Evolutionary conservation across 2,329 filamentous ascomycete species (phyloP).

Genomic region (Seiridium cupressi): DNA sequence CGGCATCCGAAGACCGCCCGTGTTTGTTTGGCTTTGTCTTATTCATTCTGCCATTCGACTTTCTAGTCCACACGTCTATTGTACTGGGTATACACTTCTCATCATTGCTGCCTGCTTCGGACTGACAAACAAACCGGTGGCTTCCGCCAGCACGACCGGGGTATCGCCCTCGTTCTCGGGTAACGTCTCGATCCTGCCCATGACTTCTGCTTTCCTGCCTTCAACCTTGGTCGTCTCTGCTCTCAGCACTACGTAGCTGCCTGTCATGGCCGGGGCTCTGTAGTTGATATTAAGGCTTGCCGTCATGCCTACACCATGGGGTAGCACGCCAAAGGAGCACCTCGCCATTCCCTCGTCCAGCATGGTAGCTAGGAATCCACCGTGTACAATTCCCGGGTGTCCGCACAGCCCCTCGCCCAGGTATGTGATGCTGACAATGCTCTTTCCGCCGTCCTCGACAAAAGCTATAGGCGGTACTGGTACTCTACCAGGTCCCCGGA

Average conservation of each 20-base stretch:
- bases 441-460: conserved; percentile 67
- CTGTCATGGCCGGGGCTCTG: conserved; percentile 73
- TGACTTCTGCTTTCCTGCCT: conserved; percentile 92
- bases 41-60: too few relatives aligned
- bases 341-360: conserved; percentile 86
- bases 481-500: conserved; percentile 73
- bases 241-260: conserved; percentile 72
- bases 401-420: conserved; percentile 80
- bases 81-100: conserved; percentile 31
- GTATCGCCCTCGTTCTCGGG: conserved; percentile 55
- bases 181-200: conserved; percentile 80
- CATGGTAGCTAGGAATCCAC: conserved; percentile 86
- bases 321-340: conserved; percentile 84
- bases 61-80: background rate
- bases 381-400: conserved; percentile 87
- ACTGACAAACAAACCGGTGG: conserved; percentile 83
- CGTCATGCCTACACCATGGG: conserved; percentile 82
- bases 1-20: too few relatives aligned
- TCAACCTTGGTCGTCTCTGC: conserved; percentile 83
- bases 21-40: too few relatives aligned
- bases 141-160: conserved; percentile 72
- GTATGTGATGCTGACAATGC: conserved; percentile 70
- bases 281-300: conserved; percentile 85
- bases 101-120: conserved; percentile 70
- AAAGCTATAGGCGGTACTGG: conserved; percentile 80